These are phyloP conservation scores for Apophysomyces elegans DNA, from an alignment of 371 early-diverging fungal genomes.

Conservation along the genomic window DNA sequence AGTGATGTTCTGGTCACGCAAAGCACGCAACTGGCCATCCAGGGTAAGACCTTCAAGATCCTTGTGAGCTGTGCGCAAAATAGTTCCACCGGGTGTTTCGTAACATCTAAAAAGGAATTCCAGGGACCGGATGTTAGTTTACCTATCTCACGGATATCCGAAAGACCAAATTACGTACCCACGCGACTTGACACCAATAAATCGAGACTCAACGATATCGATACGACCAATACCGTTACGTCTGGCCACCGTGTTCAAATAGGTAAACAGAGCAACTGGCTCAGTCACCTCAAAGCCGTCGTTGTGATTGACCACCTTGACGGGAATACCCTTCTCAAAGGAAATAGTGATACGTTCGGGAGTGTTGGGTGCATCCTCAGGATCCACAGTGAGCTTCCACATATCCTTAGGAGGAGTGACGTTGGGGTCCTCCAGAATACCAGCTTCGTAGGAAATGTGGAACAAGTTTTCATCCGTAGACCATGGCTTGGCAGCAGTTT, in stretches of 20 bases:
- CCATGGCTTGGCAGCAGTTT: constrained; percentile 97
- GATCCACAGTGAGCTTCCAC: constrained; percentile 97
- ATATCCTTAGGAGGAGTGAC: constrained; percentile 94
- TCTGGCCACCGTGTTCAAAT: constrained; percentile 93
- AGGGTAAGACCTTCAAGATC: constrained; percentile 95
- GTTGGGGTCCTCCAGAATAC: constrained; percentile 94
- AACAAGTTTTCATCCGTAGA: constrained; percentile 98
- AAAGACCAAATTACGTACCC: constrained; percentile 48
- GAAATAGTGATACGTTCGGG: constrained; percentile 92
- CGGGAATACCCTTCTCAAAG: constrained; percentile 89
- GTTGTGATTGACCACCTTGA: constrained; percentile 83
- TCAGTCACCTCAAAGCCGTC: constrained; percentile 72
- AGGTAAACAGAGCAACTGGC: constrained; percentile 87
- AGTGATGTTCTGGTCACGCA: constrained; percentile 88
- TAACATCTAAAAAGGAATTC: constrained; percentile 71
- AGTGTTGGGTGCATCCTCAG: constrained; percentile 94
- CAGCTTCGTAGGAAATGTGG: constrained; percentile 98
- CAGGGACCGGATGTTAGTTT: neutral
- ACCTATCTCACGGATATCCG: too few species aligned
- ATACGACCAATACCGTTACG: constrained; percentile 97
- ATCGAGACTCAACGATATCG: constrained; percentile 98
- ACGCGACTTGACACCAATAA: constrained; percentile 97
- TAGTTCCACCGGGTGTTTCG: constrained; percentile 97
- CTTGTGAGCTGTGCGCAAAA: constrained; percentile 91
- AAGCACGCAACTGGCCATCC: constrained; percentile 93